These are phyloP conservation scores for Raphanus sativus DNA, from an alignment of 345 rosid species.

Conservation along the genomic window DNA sequence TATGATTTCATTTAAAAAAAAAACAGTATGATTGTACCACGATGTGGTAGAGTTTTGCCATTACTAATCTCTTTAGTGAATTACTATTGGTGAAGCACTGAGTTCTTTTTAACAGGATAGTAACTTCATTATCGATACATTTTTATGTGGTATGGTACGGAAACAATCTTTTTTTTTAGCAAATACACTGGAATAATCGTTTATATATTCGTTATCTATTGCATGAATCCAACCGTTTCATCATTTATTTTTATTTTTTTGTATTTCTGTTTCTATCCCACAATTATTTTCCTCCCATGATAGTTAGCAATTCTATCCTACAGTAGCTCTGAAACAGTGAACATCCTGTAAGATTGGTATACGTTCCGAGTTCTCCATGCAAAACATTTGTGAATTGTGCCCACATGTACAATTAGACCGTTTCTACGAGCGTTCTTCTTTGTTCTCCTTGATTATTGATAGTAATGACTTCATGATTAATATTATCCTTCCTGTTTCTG, in stretches of 20 bases:
- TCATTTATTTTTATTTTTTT: neutral
- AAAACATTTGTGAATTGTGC: neutral
- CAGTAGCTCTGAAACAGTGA: slow-evolving; percentile 9
- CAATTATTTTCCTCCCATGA: neutral
- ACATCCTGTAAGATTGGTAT: neutral
- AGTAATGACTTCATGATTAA: slow-evolving; percentile 38
- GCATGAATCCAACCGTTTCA: neutral
- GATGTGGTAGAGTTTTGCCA: neutral
- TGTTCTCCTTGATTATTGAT: slow-evolving; percentile 34
- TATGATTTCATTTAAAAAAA: too few species aligned
- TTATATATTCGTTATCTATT: neutral
- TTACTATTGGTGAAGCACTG: neutral
- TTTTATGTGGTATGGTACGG: neutral
- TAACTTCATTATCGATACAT: neutral
- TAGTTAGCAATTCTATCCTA: neutral
- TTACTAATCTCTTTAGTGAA: neutral
- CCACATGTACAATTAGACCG: neutral
- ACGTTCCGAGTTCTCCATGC: neutral
- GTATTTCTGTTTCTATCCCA: neutral
- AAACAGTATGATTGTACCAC: neutral
- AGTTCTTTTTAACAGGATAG: neutral
- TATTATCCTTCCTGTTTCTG: slow-evolving; percentile 13
- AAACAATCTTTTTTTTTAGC: neutral
- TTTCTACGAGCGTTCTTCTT: slow-evolving; percentile 6
- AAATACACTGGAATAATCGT: neutral